Base-by-base conservation (phyloP, 768 basidiomycete genomes). In the Boletus fagicola region DNA sequence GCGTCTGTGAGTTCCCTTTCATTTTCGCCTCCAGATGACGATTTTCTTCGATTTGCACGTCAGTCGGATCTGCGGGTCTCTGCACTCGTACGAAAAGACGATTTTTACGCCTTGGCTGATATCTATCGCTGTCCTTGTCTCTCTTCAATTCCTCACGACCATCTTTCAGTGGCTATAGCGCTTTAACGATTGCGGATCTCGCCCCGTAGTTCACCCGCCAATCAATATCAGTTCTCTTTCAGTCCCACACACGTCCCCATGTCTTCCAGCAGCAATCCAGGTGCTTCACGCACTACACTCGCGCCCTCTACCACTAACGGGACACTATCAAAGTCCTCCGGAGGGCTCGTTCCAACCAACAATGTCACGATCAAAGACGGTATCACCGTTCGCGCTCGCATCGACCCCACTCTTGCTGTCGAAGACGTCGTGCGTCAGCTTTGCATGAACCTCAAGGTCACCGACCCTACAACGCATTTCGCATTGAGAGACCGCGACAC, bases 401-500 rank as follows among this genome's bases (percentile, higher is more conserved):
- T 94, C 62, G 92, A 94, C 68, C 88, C 89, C 16, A 86, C 90
- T 6, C 78, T 93, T 31, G 84, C 87, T 7, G 92, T 92, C 51
- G 85, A 89, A 51, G 92, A 94, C 68, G 92, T 94, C 55, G 81
- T 94, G 50, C 85, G 83, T 54, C 90, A 92, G 70, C 80, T 94
- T 11, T 92, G 91, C 64, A 74, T 86, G 62, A 93, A 86, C 72
- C 76, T 96, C 62, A 86, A 88, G 72, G 84, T 93, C 56, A 83
- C 83, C 56, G 90, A 90, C 39, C 80, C 88, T 0, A 80, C 90
- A 1, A 79, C 80, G 1, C 75, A 88, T 60, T 94, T 83, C 67
- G 88, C 92, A 1, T 72, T 96, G 57, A 80, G 93, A 63, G 92
- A 94, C 68, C 72, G 72, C 26, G 89, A 92, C 63, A 83, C 79